Percentiles rank a stretch among this genome's conserved stretches.
Conservation (phyloP, 2,329 filamentous ascomycete species). For the Clarireedia sp. region DNA sequence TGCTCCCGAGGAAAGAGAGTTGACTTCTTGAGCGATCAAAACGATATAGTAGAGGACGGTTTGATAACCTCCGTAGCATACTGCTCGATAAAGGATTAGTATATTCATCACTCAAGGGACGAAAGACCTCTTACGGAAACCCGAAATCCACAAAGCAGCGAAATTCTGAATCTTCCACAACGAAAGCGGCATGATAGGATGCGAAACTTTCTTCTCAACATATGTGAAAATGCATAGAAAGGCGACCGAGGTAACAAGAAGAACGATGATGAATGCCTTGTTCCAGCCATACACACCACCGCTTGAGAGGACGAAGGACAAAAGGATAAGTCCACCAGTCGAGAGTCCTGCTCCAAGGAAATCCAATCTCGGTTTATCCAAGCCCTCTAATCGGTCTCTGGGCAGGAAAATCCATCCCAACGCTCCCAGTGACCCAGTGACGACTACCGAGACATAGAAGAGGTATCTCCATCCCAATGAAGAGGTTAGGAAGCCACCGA, state of each 20-base stretch:
- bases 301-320: slow-evolving; percentile 38
- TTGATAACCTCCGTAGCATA: slow-evolving; percentile 36
- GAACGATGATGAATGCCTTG: slow-evolving; percentile 37
- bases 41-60: slow-evolving; percentile 37
- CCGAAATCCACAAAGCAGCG: slow-evolving; percentile 37
- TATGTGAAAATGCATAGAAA: slow-evolving; percentile 33
- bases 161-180: slow-evolving; percentile 40
- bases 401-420: slow-evolving; percentile 33
- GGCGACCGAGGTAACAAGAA: slow-evolving; percentile 33
- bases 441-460: slow-evolving; percentile 31
- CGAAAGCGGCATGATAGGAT: slow-evolving; percentile 39
- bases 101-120: neutral
- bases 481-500: slow-evolving; percentile 33
- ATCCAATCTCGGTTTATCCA: slow-evolving; percentile 32
- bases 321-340: slow-evolving; percentile 35
- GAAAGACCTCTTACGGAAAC: slow-evolving; percentile 30
- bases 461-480: slow-evolving; percentile 34
- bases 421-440: slow-evolving; percentile 28
- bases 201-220: slow-evolving; percentile 36
- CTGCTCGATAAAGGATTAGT: slow-evolving; percentile 14
- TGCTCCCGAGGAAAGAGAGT: slow-evolving; percentile 32
- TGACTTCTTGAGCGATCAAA: slow-evolving; percentile 34
- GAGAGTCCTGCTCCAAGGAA: slow-evolving; percentile 35
- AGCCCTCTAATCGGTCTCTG: slow-evolving; percentile 30
- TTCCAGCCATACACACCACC: slow-evolving; percentile 40